Evolutionary conservation across 2,329 filamentous ascomycete species (phyloP), one percentile per base, ranked within the genome.

Genomic region (Neopestalotiopsis rosae): DNA sequence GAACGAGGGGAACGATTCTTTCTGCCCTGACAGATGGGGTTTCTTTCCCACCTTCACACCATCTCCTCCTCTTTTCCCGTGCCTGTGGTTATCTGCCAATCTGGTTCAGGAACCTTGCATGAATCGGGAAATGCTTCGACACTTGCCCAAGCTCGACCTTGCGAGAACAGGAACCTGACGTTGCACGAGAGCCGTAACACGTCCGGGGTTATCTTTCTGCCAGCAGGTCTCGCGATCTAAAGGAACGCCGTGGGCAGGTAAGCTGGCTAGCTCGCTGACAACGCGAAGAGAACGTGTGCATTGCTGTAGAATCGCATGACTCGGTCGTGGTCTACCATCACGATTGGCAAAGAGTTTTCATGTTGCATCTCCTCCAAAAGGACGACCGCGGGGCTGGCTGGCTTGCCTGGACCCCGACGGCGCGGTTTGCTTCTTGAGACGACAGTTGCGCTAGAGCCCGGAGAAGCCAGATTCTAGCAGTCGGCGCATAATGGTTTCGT

Each of bases 401-500:
- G 45, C 17, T 52, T 13, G 32, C 32, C 38, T 62, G 59, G 32
- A 62, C 59, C 57, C 59, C 56, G 63, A 65, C 62, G 42, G 63
- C 30, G 63, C 13, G 24, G 40, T 52, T 28, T 56, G 63, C 63
- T 20, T n/a, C n/a, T 56, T 57, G 63, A 66, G 45, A 57, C 42
- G 45, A 58, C 28, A 57, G 49, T 24, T 34, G 63, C 63, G 42
- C 42, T 56, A 66, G 20, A 57, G 30, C 42, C n/a, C 45, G 63
- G 42, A 45, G 63, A 32, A 57, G 63, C 17, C 17, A 34, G 40
- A 45, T 49, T 49, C 63, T 57, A 66, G 63, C 49, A 66, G 61
- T 45, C 59, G 62, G 32, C 13, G 63, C 63, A 66, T 66, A 40
- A 57, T 34, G 40, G 63, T 66, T 57, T 66, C 63, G 63, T 66